Conservation (phyloP, 192 early-diverging fungal species). For the Coemansia sp. region DNA sequence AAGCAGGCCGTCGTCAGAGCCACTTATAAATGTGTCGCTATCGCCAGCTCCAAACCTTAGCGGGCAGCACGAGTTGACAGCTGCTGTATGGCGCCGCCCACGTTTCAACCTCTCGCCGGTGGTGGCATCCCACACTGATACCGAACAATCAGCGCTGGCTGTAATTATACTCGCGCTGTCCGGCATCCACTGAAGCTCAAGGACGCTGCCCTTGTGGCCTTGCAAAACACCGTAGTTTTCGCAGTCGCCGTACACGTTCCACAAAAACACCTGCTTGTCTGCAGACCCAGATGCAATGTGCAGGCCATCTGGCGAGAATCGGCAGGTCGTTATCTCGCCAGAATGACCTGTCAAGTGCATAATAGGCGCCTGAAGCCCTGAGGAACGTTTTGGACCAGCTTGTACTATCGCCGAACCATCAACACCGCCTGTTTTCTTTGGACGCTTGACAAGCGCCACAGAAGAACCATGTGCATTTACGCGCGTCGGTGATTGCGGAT, state of each 20-base stretch:
- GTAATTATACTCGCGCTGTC: slow-evolving; percentile 78
- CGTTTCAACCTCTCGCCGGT: slow-evolving; percentile 82
- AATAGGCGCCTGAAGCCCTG: slow-evolving; percentile 77
- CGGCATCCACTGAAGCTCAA: slow-evolving; percentile 90
- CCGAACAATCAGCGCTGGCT: slow-evolving; percentile 78
- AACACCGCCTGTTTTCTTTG: slow-evolving; percentile 23
- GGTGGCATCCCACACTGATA: slow-evolving; percentile 79
- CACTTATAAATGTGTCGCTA: slow-evolving; percentile 74
- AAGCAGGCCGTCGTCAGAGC: slow-evolving; percentile 83
- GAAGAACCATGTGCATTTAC: slow-evolving; percentile 21
- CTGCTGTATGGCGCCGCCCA: slow-evolving; percentile 74
- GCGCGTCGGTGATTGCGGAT: background rate
- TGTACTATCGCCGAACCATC: slow-evolving; percentile 22
- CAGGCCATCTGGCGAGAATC: slow-evolving; percentile 84
- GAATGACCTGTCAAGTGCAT: slow-evolving; percentile 83
- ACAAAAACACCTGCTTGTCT: slow-evolving; percentile 85
- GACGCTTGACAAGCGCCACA: slow-evolving; percentile 46
- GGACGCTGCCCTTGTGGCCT: slow-evolving; percentile 80
- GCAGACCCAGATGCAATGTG: slow-evolving; percentile 79
- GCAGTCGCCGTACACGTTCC: slow-evolving; percentile 92
- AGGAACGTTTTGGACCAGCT: slow-evolving; percentile 61
- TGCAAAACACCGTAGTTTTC: slow-evolving; percentile 84
- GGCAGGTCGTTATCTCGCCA: slow-evolving; percentile 78
- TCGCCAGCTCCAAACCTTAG: slow-evolving; percentile 61
- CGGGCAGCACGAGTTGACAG: slow-evolving; percentile 80